phyloP scores from a whole-genome alignment of 345 rosid species.

The Salix caprea region DNA sequence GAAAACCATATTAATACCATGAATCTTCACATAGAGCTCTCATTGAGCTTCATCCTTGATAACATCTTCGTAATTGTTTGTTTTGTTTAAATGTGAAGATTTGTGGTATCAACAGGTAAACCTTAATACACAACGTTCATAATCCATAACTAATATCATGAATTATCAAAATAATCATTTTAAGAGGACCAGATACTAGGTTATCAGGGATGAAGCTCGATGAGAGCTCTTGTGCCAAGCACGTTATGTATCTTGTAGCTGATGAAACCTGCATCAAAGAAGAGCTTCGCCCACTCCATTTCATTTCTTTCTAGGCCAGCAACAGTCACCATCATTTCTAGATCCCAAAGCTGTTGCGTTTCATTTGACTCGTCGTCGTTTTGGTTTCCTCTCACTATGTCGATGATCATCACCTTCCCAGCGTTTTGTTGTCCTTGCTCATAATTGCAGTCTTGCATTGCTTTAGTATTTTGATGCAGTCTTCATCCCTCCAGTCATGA shows the following conservation, averaged over 20 bases:
- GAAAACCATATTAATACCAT: not conserved
- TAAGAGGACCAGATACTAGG: no score
- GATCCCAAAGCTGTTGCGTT: constrained; percentile 17
- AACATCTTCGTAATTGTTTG: no score
- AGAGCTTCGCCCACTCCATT: constrained; percentile 30
- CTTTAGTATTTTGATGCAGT: not conserved
- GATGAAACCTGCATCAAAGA: constrained; percentile 26
- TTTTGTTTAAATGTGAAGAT: no score
- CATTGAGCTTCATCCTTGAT: no score
- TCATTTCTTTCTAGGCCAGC: constrained; percentile 20
- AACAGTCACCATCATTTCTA: not conserved
- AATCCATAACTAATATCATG: no score
- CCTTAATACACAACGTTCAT: no score
- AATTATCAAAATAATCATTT: no score
- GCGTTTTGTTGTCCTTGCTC: not conserved
- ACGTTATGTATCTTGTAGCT: constrained; percentile 17
- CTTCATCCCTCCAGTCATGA: constrained; percentile 1
- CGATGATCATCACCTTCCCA: constrained; percentile 3
- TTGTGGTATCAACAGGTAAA: no score
- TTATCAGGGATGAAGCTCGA: constrained; percentile 27
- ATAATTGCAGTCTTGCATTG: not conserved
- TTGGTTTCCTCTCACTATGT: not conserved
- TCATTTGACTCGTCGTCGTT: not conserved
- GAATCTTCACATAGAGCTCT: not conserved
- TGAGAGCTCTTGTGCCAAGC: constrained; percentile 20